Percentiles rank a stretch among this genome's conserved stretches.
Evolutionary conservation across 768 basidiomycete species (phyloP).

Genomic region (Pisolithus tinctorius): DNA sequence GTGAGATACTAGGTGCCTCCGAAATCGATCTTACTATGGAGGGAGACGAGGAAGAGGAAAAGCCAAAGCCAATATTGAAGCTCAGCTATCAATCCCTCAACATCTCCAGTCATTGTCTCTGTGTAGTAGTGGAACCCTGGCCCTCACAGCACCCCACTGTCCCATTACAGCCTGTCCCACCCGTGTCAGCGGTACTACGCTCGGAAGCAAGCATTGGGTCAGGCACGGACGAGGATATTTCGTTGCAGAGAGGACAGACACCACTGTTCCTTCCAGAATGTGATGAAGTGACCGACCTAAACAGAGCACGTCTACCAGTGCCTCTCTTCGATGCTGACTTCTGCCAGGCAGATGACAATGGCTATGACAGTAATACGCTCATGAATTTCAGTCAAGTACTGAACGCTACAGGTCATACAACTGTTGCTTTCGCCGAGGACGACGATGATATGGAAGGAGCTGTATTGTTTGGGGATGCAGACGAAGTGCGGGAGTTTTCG

Average conservation of each 20-base stretch:
- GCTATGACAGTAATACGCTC: conserved; percentile 47
- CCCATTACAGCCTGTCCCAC: conserved; percentile 26
- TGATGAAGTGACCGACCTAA: conserved; percentile 32
- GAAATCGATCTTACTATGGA: conserved; percentile 38
- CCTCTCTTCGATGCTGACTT: conserved; percentile 33
- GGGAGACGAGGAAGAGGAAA: conserved; percentile 65
- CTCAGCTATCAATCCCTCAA: conserved; percentile 66
- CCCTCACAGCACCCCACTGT: conserved; percentile 41
- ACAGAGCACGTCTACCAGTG: conserved; percentile 31
- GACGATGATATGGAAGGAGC: conserved; percentile 73
- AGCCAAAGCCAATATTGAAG: conserved; percentile 59
- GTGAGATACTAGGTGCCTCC: background rate
- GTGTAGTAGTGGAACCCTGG: conserved; percentile 80
- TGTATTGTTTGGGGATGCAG: conserved; percentile 76
- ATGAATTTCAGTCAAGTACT: conserved; percentile 73
- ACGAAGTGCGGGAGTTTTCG: conserved; percentile 61
- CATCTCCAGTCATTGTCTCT: conserved; percentile 67
- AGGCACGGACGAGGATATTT: conserved; percentile 8
- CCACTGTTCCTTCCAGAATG: conserved; percentile 74
- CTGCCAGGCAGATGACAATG: conserved; percentile 25
- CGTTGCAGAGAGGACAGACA: conserved; percentile 38
- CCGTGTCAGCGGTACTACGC: conserved; percentile 28
- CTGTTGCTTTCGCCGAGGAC: conserved; percentile 57
- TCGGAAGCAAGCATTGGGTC: conserved; percentile 7
- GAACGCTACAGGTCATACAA: conserved; percentile 47